A percentile compares a stretch with the other conserved stretches of the same genome.
Conservation (phyloP, 352 stramenopile genomes). For the Pythium angustatum region DNA sequence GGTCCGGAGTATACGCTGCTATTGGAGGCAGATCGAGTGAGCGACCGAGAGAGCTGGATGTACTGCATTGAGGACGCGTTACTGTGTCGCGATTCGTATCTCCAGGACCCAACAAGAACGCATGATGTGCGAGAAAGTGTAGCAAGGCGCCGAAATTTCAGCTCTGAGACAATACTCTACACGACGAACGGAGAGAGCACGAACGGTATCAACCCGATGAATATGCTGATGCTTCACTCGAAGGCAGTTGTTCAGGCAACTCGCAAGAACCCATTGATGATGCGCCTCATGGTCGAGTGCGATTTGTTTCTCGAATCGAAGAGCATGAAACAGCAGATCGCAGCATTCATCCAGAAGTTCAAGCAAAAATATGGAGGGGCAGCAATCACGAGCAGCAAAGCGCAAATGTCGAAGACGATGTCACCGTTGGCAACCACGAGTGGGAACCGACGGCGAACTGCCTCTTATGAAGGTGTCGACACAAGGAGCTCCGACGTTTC, state of each 20-base stretch:
- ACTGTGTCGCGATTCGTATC: slow-evolving; percentile 73
- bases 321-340: slow-evolving; percentile 44
- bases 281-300: slow-evolving; percentile 43
- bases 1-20: slow-evolving; percentile 59
- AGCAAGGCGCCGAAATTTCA: slow-evolving; percentile 51
- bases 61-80: slow-evolving; percentile 79
- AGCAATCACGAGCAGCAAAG: background rate
- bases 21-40: slow-evolving; percentile 54
- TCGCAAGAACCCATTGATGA: slow-evolving; percentile 32
- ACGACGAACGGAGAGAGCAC: slow-evolving; percentile 20
- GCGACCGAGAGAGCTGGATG: slow-evolving; percentile 77
- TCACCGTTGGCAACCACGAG: slow-evolving; percentile 8
- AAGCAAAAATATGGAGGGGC: slow-evolving; percentile 48
- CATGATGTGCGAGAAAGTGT: slow-evolving; percentile 63
- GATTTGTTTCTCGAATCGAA: slow-evolving; percentile 49
- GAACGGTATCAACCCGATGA: slow-evolving; percentile 28
- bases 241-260: slow-evolving; percentile 24
- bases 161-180: slow-evolving; percentile 49
- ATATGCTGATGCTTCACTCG: slow-evolving; percentile 40
- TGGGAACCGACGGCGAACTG: slow-evolving; percentile 15
- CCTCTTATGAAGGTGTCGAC: slow-evolving; percentile 23
- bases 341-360: slow-evolving; percentile 49
- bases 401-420: slow-evolving; percentile 19
- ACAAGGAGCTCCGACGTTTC: slow-evolving; percentile 13
- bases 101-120: slow-evolving; percentile 35